Base-by-base conservation (phyloP, 306 rosid species). In the Alnus rubra region DNA sequence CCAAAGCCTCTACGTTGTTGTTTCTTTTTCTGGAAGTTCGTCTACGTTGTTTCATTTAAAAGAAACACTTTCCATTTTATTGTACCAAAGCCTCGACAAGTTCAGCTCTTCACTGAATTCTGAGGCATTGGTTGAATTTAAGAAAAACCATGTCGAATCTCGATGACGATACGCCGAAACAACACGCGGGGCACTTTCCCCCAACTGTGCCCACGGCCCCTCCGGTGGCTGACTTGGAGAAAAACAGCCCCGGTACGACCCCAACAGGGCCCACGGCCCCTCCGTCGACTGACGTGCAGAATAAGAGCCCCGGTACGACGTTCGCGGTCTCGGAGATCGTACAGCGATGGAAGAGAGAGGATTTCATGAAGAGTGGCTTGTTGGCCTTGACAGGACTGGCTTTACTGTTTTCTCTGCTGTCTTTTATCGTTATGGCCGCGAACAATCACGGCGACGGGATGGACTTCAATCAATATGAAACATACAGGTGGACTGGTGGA, bases 341-440 rank as follows among this genome's bases (percentile, higher is more conserved):
- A n/a, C 75, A 74, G 77, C 85, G 92, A 73, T 86, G 88, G 92
- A 88, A 83, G 85, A 94, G 91, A 48, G 92, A 92, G 18, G 92
- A 88, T 56, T 78, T 86, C 47, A 4, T 95, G 44, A 88, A 76
- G 70, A 88, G 74, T 85, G 90, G 89, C 3, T 85, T 87, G 0
- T 54, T 95, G 53, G 86, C 56, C 2, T 49, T 95, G 74, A 84
- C 94, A 83, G 97, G 82, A 52, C 37, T 76, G 63, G 87, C 92
- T 15, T 30, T 95, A 76, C 14, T 91, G 30, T 86, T 88, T 70
- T 92, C 94, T 68, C 59, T 90, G 16, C 83, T 92, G 28, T 78
- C 91, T 16, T 85, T 39, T 39, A 39, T 39, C 42, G 42, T 39
- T 39, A 39, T 39, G 42, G 42, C 42, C 42, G 5, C 42, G 5